Conservation (phyloP, 192 early-diverging fungal species). For the Funneliformis mosseae region DNA sequence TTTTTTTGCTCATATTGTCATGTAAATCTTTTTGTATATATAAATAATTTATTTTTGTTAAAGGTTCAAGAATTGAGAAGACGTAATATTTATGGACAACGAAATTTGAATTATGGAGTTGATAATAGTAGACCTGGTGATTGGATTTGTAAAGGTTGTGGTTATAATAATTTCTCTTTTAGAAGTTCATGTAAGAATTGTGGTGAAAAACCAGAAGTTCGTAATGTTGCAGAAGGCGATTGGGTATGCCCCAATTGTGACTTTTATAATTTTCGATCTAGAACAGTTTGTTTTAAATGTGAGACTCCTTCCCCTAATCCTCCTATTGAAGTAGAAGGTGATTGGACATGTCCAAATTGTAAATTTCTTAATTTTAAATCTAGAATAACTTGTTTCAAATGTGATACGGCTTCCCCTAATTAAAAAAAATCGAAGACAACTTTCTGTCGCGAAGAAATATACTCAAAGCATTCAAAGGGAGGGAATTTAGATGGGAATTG, state of each 20-base stretch:
- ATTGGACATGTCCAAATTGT: no score
- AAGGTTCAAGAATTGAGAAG: neutral
- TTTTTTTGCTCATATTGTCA: neutral
- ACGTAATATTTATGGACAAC: neutral
- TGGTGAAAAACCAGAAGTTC: neutral
- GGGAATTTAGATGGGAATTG: neutral
- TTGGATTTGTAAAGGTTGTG: conserved; percentile 13
- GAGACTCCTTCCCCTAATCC: conserved; percentile 1
- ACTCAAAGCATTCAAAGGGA: neutral
- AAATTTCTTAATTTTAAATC: no score
- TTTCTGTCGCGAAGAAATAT: no score
- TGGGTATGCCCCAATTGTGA: conserved; percentile 23
- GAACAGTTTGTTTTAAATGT: conserved; percentile 18
- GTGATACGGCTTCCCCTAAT: no score
- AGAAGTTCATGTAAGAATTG: conserved; percentile 7
- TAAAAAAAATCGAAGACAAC: no score
- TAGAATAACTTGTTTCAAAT: no score
- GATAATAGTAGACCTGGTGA: conserved; percentile 9
- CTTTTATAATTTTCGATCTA: conserved; percentile 28
- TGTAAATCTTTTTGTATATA: no score
- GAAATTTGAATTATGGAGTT: neutral
- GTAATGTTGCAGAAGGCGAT: conserved; percentile 12
- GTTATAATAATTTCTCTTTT: conserved; percentile 10
- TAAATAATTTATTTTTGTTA: neutral
- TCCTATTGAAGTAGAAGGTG: no score